A percentile compares a stretch with the other conserved stretches of the same genome.
These are phyloP conservation scores for Ceratobasidium sp. DNA, from an alignment of 1,284 basidiomycete genomes.

Conservation along the genomic window DNA sequence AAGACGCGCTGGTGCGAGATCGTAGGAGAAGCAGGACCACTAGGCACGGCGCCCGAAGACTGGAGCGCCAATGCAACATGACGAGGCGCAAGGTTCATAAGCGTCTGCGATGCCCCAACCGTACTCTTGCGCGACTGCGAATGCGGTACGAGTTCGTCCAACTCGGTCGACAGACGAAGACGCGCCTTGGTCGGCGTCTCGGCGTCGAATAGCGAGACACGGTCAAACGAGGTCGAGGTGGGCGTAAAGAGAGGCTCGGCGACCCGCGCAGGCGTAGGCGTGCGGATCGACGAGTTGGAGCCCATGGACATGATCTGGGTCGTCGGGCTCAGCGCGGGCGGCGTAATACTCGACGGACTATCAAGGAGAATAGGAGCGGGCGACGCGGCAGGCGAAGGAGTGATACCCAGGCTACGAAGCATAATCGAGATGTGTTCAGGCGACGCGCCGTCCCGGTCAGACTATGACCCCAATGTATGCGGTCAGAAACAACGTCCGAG, in stretches of 20 bases:
- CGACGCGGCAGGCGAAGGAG: slow-evolving; percentile 23
- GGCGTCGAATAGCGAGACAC: not conserved
- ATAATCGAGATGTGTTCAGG: slow-evolving; percentile 40
- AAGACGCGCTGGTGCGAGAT: slow-evolving; percentile 38
- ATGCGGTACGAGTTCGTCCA: not conserved
- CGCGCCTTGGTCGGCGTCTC: slow-evolving; percentile 32
- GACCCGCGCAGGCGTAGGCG: slow-evolving; percentile 22
- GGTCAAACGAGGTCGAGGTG: not conserved
- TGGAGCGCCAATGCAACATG: not conserved
- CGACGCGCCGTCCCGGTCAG: slow-evolving; percentile 17
- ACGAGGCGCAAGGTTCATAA: slow-evolving; percentile 19
- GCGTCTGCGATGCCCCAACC: not conserved
- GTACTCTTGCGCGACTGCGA: slow-evolving; percentile 30
- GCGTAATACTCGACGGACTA: slow-evolving; percentile 25
- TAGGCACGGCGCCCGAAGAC: not conserved
- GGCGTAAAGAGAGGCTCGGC: slow-evolving; percentile 25
- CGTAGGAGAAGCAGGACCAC: not conserved
- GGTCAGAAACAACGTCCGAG: not conserved
- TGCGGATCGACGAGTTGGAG: slow-evolving; percentile 32
- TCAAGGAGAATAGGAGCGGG: not conserved
- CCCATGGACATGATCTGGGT: slow-evolving; percentile 38
- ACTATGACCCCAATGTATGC: slow-evolving; percentile 25
- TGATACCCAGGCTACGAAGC: slow-evolving; percentile 39
- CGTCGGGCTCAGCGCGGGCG: slow-evolving; percentile 33
- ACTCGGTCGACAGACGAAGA: slow-evolving; percentile 7